A percentile compares a stretch with the other conserved stretches of the same genome.
Evolutionary conservation across 2,329 filamentous ascomycete genomes (phyloP).

Genomic region (Fusarium duplospermum): DNA sequence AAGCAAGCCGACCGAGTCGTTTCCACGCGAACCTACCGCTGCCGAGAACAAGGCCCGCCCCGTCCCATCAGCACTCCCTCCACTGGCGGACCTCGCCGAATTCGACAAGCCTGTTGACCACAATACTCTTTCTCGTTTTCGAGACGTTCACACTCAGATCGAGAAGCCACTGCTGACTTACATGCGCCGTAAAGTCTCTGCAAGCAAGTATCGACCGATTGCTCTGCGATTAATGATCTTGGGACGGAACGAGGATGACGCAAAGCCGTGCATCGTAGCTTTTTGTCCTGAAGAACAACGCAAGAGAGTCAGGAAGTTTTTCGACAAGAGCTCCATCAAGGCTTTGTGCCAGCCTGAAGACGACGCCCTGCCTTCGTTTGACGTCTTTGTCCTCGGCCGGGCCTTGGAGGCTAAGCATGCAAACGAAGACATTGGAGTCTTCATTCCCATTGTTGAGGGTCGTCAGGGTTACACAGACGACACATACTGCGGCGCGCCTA

Average conservation of each 20-base stretch:
- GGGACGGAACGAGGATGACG: neutral
- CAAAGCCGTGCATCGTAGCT: neutral
- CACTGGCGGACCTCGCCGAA: neutral
- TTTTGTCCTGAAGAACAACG: neutral
- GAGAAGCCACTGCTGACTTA: neutral
- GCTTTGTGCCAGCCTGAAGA: neutral
- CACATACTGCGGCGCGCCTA: neutral
- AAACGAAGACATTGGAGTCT: neutral
- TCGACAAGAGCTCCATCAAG: neutral
- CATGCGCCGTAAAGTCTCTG: neutral
- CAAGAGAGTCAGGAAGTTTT: neutral
- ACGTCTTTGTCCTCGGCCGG: neutral
- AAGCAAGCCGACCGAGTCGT: neutral
- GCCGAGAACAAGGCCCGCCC: neutral
- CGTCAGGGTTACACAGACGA: neutral
- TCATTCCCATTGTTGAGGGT: neutral
- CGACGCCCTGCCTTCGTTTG: neutral
- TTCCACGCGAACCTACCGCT: neutral
- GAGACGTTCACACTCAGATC: neutral
- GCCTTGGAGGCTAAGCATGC: neutral
- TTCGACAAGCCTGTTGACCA: neutral
- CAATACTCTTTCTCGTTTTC: neutral
- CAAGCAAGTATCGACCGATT: neutral
- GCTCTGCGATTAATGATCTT: neutral
- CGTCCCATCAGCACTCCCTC: neutral